phyloP scores from a whole-genome alignment of 164 flowering plant genomes.

The Dillenia suffruticosa region DNA sequence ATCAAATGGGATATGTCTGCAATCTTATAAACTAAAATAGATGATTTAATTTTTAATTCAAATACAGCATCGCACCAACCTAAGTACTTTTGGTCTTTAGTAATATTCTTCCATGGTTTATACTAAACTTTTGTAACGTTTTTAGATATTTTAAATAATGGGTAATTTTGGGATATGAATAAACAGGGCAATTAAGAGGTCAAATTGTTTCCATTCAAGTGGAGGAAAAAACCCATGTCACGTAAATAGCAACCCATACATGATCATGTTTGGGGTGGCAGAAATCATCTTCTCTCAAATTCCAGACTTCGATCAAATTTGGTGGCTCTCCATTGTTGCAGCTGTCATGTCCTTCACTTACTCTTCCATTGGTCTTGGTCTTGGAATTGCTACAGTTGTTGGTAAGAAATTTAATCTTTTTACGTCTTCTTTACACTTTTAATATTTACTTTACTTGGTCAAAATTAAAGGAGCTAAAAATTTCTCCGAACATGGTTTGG shows the following conservation, averaged over 20 bases:
- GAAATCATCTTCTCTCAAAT: conserved; percentile 23
- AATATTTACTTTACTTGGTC: too few relatives aligned
- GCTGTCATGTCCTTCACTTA: conserved; percentile 33
- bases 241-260: conserved; percentile 42
- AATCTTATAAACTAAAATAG: too few relatives aligned
- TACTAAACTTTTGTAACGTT: background rate
- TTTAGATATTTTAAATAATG: background rate
- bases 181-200: conserved; percentile 50
- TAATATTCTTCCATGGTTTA: background rate
- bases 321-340: conserved; percentile 27
- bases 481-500: background rate
- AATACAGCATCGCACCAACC: too few relatives aligned
- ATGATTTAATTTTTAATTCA: background rate
- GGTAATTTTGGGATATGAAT: background rate
- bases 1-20: too few relatives aligned
- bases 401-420: conserved; percentile 18
- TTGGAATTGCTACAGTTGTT: conserved; percentile 32
- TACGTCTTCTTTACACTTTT: too few relatives aligned
- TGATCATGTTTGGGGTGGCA: conserved; percentile 45
- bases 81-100: too few relatives aligned
- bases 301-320: conserved; percentile 22
- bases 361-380: conserved; percentile 22
- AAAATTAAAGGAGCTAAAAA: too few relatives aligned
- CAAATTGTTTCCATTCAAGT: conserved; percentile 48
- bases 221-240: conserved; percentile 39